Evolutionary conservation across 257 asterid species (phyloP).

Genomic region (Paraleonurus japonicus): DNA sequence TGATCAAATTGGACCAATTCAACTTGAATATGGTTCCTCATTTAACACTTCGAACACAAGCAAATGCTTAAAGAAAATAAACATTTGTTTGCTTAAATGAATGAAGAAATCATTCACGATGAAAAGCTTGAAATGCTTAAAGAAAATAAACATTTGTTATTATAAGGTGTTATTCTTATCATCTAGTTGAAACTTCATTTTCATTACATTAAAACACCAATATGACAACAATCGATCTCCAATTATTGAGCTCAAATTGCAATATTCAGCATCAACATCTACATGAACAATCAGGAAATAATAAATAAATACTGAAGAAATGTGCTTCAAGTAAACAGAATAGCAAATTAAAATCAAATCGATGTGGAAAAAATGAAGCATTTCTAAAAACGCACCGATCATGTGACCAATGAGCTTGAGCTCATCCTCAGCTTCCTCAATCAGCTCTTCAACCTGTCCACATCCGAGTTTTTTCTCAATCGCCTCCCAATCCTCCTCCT

Average conservation of each 20-base stretch:
- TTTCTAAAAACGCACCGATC: conserved; percentile 49
- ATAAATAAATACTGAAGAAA: not conserved
- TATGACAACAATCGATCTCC: not conserved
- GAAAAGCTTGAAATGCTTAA: not conserved
- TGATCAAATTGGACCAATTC: not conserved
- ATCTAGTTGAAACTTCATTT: not conserved
- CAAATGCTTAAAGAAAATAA: not conserved
- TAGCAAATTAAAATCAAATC: not conserved
- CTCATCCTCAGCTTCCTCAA: conserved; percentile 94
- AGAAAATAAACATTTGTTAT: too few species aligned
- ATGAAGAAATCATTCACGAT: not conserved
- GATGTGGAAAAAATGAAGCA: not conserved
- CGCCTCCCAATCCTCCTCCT: conserved; percentile 87
- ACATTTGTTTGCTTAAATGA: not conserved
- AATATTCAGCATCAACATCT: conserved; percentile 1
- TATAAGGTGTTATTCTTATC: not conserved
- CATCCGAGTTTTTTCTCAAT: conserved; percentile 88
- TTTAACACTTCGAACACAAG: not conserved
- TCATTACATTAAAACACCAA: not conserved
- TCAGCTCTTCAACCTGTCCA: conserved; percentile 97
- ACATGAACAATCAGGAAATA: not conserved
- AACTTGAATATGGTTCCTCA: not conserved
- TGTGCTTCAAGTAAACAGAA: not conserved
- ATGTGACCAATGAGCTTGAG: conserved; percentile 86
- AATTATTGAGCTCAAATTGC: not conserved